Conservation (phyloP, 2,329 filamentous ascomycete species). For the Byssoonygena ceratinophila region DNA sequence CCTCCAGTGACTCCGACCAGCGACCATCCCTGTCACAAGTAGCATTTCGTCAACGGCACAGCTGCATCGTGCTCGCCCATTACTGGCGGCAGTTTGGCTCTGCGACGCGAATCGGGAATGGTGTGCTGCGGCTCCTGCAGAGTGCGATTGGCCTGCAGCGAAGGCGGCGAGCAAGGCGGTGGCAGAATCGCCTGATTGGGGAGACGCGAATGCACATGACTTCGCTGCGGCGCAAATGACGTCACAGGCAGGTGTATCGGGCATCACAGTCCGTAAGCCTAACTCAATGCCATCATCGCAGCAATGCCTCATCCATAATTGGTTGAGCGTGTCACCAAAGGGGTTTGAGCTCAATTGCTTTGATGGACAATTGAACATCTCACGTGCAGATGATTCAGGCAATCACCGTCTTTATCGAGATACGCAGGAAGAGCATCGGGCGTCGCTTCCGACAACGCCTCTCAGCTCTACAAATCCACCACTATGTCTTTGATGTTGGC, state of each 20-base stretch:
- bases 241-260: not conserved
- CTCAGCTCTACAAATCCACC: not conserved
- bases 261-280: not conserved
- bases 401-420: not conserved
- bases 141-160: not conserved
- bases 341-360: not conserved
- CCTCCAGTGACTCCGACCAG: not conserved
- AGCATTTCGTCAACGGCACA: not conserved
- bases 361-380: not conserved
- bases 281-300: too few species aligned
- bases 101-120: not conserved
- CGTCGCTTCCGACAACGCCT: too few species aligned
- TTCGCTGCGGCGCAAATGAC: not conserved
- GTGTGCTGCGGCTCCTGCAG: not conserved
- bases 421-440: too few species aligned
- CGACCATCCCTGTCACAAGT: not conserved
- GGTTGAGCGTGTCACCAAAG: too few species aligned
- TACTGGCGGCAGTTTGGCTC: not conserved
- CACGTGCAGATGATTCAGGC: not conserved
- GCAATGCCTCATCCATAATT: too few species aligned
- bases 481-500: too few species aligned
- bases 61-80: not conserved
- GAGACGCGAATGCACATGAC: not conserved
- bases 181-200: not conserved
- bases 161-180: not conserved